Evolutionary conservation across 2,329 filamentous ascomycete genomes (phyloP).

Genomic region (Verticillium nubilum): DNA sequence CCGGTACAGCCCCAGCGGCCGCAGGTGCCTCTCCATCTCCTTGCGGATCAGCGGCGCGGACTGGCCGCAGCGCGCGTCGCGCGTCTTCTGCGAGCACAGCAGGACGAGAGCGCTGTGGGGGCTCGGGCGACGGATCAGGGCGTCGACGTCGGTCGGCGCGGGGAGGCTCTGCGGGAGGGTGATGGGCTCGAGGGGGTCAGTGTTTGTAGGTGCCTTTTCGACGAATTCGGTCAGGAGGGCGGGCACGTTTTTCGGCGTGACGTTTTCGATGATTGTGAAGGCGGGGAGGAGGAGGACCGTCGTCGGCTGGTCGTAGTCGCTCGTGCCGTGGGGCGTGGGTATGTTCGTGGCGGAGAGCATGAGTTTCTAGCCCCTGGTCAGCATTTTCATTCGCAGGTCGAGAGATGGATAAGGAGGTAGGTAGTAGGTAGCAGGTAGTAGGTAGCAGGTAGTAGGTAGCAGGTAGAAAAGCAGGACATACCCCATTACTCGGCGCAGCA

Average conservation of each 20-base stretch:
- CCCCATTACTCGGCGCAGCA: conserved; percentile 60
- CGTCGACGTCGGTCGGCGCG: conserved; percentile 16
- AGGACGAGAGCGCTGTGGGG: conserved; percentile 85
- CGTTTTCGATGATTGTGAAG: conserved; percentile 77
- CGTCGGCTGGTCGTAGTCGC: conserved; percentile 63
- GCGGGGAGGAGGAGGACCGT: conserved; percentile 79
- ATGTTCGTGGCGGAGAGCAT: conserved; percentile 94
- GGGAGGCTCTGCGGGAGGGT: conserved; percentile 29
- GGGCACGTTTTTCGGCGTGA: conserved; percentile 69
- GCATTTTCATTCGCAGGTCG: neutral
- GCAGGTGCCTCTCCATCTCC: conserved; percentile 85
- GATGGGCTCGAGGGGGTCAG: conserved; percentile 48
- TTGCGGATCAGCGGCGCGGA: conserved; percentile 82
- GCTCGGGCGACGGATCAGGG: conserved; percentile 50
- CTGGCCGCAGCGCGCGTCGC: conserved; percentile 91
- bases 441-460: neutral
- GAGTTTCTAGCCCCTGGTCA: conserved; percentile 52
- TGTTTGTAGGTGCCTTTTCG: conserved; percentile 68
- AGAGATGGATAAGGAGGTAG: no score
- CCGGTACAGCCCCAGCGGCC: conserved; percentile 76
- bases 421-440: neutral
- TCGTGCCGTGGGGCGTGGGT: conserved; percentile 64
- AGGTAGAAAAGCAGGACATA: conserved; percentile 28
- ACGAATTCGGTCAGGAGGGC: conserved; percentile 67
- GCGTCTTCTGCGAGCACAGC: conserved; percentile 90